These are phyloP conservation scores for Handroanthus guayacan DNA, from an alignment of 257 asterid species.

Conservation along the genomic window DNA sequence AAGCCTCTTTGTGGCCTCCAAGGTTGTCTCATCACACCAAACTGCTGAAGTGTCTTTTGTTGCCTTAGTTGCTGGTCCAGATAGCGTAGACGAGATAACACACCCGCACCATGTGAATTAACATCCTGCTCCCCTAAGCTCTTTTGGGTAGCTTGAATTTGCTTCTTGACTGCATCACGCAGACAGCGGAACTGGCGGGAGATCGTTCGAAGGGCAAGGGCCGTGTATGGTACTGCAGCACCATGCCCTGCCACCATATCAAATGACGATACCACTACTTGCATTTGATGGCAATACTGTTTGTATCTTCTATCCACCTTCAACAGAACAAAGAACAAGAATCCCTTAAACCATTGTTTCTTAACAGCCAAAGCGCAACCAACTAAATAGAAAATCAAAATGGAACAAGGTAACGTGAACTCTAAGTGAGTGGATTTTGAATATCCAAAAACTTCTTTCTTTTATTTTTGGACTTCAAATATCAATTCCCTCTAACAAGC, in stretches of 20 bases:
- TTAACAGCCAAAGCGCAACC: background rate
- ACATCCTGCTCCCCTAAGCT: conserved; percentile 60
- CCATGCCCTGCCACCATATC: conserved; percentile 69
- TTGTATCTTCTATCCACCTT: conserved; percentile 77
- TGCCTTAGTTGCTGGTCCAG: conserved; percentile 79
- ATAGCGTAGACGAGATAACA: conserved; percentile 63
- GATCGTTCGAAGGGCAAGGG: conserved; percentile 71
- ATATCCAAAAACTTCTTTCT: background rate
- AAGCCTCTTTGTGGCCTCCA: conserved; percentile 95
- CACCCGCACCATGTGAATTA: conserved; percentile 45
- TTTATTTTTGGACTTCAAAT: background rate
- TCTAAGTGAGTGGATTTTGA: background rate
- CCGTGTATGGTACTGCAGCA: conserved; percentile 70
- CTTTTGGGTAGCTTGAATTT: conserved; percentile 59
- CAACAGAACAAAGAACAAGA: conserved; percentile 15
- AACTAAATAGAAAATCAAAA: background rate
- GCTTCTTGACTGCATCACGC: conserved; percentile 69
- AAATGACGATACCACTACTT: conserved; percentile 62
- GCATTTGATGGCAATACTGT: conserved; percentile 72
- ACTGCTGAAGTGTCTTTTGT: conserved; percentile 67
- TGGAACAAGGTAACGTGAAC: background rate
- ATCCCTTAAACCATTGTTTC: background rate
- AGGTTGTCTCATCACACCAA: conserved; percentile 71
- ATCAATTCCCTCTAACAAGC: too few species aligned
- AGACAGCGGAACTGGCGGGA: conserved; percentile 72